phyloP scores from a whole-genome alignment of 2,329 filamentous ascomycete species.

The Coniochaeta ligniaria region DNA sequence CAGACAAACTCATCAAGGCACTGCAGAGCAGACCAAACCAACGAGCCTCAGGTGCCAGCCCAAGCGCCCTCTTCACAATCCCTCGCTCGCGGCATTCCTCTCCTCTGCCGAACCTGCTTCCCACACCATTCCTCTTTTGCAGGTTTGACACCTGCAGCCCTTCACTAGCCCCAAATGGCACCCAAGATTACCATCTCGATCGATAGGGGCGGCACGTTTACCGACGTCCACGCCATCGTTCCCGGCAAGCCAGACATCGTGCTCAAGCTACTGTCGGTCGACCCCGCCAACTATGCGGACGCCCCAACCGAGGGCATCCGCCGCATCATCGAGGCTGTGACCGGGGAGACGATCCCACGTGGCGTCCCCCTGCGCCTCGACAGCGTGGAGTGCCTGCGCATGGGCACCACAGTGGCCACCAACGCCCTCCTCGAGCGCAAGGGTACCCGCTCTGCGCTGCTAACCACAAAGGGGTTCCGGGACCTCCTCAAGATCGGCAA shows the following conservation, averaged over 20 bases:
- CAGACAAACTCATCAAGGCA: background rate
- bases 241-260: slow-evolving; percentile 56
- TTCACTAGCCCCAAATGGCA: slow-evolving; percentile 1
- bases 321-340: slow-evolving; percentile 31
- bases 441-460: slow-evolving; percentile 56
- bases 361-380: slow-evolving; percentile 49
- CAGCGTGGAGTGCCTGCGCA: slow-evolving; percentile 36
- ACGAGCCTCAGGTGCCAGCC: too few species aligned
- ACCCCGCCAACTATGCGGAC: slow-evolving; percentile 60
- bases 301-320: slow-evolving; percentile 60
- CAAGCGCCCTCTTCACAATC: background rate
- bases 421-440: slow-evolving; percentile 61
- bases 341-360: slow-evolving; percentile 49
- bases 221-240: slow-evolving; percentile 56
- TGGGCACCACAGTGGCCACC: slow-evolving; percentile 64
- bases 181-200: slow-evolving; percentile 6
- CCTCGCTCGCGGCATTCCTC: too few species aligned
- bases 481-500: slow-evolving; percentile 1
- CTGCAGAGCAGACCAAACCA: too few species aligned
- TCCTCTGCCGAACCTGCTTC: too few species aligned
- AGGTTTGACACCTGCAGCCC: background rate
- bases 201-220: slow-evolving; percentile 59
- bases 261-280: slow-evolving; percentile 62
- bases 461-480: slow-evolving; percentile 56
- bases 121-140: background rate